A percentile compares a stretch with the other conserved stretches of the same genome.
Conservation (phyloP, 441 rosid genomes). For the Erysimum cheiri region DNA sequence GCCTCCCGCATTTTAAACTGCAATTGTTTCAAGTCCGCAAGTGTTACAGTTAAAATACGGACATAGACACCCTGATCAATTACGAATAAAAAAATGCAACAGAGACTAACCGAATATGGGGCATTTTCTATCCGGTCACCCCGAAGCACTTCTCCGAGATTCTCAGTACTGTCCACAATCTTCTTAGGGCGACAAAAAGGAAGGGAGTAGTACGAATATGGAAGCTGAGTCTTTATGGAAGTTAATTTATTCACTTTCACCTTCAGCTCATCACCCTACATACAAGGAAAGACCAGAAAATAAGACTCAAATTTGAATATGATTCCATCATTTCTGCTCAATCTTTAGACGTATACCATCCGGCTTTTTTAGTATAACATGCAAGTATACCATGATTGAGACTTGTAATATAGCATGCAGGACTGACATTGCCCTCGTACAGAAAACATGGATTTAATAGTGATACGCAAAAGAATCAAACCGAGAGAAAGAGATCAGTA, state of each 20-base stretch:
- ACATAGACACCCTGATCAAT: slow-evolving; percentile 1
- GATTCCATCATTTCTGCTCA: neutral
- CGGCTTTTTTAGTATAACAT: neutral
- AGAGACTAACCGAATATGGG: slow-evolving; percentile 57
- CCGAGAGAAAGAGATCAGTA: neutral
- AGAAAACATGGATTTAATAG: neutral
- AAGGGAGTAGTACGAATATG: slow-evolving; percentile 67
- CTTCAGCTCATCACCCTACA: slow-evolving; percentile 63
- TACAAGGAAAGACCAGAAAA: slow-evolving; percentile 11
- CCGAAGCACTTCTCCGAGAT: slow-evolving; percentile 80
- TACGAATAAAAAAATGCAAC: neutral
- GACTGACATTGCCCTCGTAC: slow-evolving; percentile 3
- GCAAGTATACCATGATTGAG: neutral
- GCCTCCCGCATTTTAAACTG: slow-evolving; percentile 81
- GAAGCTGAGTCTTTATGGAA: slow-evolving; percentile 75
- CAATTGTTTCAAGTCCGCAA: slow-evolving; percentile 31
- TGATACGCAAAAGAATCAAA: slow-evolving; percentile 6
- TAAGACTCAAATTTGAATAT: neutral
- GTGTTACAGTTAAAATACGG: slow-evolving; percentile 25
- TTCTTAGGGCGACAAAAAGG: slow-evolving; percentile 57
- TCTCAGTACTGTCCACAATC: slow-evolving; percentile 73
- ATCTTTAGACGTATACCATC: neutral
- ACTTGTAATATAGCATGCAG: slow-evolving; percentile 20
- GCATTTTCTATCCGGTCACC: slow-evolving; percentile 79
- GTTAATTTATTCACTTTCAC: slow-evolving; percentile 76